Conservation (phyloP, 2,329 filamentous ascomycete genomes). For the Simplicillium sp. region DNA sequence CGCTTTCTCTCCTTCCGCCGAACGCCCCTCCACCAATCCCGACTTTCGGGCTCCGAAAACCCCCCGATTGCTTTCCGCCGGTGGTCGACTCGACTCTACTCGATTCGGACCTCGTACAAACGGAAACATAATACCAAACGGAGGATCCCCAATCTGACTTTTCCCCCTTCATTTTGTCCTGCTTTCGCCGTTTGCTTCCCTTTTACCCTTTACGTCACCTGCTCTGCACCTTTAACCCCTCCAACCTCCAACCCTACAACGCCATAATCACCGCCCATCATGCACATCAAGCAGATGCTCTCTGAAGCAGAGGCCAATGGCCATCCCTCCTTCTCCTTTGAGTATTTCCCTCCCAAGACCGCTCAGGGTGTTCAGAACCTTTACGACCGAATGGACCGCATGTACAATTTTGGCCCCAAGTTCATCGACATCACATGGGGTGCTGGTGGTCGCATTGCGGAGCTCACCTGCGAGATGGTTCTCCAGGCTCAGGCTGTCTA, state of each 20-base stretch:
- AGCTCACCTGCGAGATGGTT: constrained; percentile 96
- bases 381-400: constrained; percentile 98
- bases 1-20: too few species aligned
- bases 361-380: constrained; percentile 96
- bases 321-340: constrained; percentile 91
- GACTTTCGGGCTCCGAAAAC: too few species aligned
- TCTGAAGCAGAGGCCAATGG: constrained; percentile 68
- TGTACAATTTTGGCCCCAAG: constrained; percentile 86
- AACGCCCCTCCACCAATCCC: too few species aligned
- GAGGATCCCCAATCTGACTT: too few species aligned
- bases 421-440: constrained; percentile 99
- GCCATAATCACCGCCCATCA: constrained; percentile 34
- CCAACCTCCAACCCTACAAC: too few species aligned
- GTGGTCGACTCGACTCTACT: too few species aligned
- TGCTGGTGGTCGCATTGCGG: constrained; percentile 81
- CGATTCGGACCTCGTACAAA: too few species aligned
- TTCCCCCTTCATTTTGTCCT: background rate
- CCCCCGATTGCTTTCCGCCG: too few species aligned
- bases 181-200: background rate
- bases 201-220: background rate
- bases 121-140: too few species aligned
- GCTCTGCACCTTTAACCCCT: too few species aligned
- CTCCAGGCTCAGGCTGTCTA: constrained; percentile 90
- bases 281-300: constrained; percentile 95
- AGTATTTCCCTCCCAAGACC: constrained; percentile 98